Evolutionary conservation across 2,329 filamentous ascomycete species (phyloP).

Genomic region (Epichloe festucae): DNA sequence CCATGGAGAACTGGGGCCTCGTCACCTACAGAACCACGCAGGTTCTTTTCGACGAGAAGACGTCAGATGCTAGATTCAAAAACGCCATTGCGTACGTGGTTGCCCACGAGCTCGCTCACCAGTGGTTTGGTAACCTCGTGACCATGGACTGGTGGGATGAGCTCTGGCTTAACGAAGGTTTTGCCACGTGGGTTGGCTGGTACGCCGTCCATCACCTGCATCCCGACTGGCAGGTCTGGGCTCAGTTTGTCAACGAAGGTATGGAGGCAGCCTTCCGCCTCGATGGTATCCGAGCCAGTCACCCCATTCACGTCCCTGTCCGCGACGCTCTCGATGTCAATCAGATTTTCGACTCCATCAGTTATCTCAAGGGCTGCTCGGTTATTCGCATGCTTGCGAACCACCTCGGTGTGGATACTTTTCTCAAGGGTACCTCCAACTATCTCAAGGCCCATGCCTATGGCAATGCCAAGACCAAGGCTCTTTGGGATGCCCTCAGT

Average conservation of each 20-base stretch:
- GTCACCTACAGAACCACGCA: constrained; percentile 94
- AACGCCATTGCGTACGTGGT: constrained; percentile 94
- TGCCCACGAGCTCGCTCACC: constrained; percentile 92
- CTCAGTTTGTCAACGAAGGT: constrained; percentile 90
- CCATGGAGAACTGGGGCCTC: constrained; percentile 95
- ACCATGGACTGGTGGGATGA: constrained; percentile 98
- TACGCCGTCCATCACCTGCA: constrained; percentile 81
- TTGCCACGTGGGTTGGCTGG: constrained; percentile 98
- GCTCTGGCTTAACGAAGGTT: constrained; percentile 90
- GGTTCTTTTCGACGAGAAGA: constrained; percentile 88
- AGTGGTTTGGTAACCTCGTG: constrained; percentile 92
- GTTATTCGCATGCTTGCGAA: constrained; percentile 92
- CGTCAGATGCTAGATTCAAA: constrained; percentile 79
- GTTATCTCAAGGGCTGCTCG: constrained; percentile 91
- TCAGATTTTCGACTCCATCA: constrained; percentile 95
- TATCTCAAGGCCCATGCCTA: constrained; percentile 86
- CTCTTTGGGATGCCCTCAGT: constrained; percentile 79
- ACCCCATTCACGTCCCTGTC: constrained; percentile 93
- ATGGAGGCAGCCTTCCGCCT: constrained; percentile 85
- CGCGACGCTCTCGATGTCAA: constrained; percentile 90
- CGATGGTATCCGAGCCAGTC: constrained; percentile 80
- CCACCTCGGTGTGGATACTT: constrained; percentile 76
- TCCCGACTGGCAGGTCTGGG: constrained; percentile 96
- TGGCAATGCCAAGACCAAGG: constrained; percentile 79
- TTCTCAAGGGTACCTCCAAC: constrained; percentile 77